Percentiles rank a stretch among this genome's conserved stretches.
These are phyloP conservation scores for Wickerhamiella spandovensis DNA, from an alignment of 805 yeast species.

Conservation along the genomic window DNA sequence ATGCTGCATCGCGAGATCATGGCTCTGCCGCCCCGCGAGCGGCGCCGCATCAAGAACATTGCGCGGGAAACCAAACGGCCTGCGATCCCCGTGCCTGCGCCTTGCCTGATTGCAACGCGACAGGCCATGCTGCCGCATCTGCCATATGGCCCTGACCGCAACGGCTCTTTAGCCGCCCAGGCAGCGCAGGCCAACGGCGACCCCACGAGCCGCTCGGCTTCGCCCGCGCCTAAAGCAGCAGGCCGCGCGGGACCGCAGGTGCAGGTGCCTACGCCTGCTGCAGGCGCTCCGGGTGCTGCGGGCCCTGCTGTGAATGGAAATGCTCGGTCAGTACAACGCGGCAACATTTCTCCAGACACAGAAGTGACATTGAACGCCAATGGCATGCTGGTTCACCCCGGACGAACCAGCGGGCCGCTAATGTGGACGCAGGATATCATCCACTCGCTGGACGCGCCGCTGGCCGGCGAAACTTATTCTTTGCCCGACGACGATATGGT, in stretches of 20 bases:
- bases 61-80: conserved; percentile 73
- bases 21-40: conserved; percentile 71
- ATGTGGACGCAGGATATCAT: conserved; percentile 90
- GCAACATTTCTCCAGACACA: neutral
- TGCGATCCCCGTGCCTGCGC: conserved; percentile 22
- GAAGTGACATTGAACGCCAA: conserved; percentile 1
- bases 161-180: neutral
- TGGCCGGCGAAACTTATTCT: conserved; percentile 64
- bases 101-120: conserved; percentile 26
- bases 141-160: conserved; percentile 41
- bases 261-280: neutral
- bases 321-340: too few species aligned
- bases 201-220: neutral
- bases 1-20: conserved; percentile 75
- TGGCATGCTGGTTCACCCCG: conserved; percentile 19
- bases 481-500: conserved; percentile 68
- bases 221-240: neutral
- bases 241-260: neutral
- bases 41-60: conserved; percentile 72
- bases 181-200: neutral
- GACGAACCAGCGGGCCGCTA: conserved; percentile 17
- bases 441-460: conserved; percentile 70
- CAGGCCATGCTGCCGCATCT: conserved; percentile 64
- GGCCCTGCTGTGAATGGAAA: too few species aligned
- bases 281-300: neutral